Base-by-base conservation (phyloP, 371 early-diverging fungal genomes). In the Fennellomyces sp. region DNA sequence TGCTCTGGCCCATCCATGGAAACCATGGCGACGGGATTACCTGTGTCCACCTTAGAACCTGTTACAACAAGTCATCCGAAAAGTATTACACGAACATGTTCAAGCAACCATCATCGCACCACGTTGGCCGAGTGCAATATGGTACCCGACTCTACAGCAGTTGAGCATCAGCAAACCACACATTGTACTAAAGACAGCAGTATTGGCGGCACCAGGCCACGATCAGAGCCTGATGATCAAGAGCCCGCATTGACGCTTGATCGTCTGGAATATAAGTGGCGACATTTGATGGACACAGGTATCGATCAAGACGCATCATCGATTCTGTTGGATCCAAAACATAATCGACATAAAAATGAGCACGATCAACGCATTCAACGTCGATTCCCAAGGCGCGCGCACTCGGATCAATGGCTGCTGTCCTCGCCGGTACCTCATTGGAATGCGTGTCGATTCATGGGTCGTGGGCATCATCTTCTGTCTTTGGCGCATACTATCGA, bases 81-180 rank as follows among this genome's bases (percentile, higher is more conserved):
- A 52, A 35, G 4, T 56, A 11, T 21, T 10, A 1, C 38, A 28
- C 21, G 41, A 58, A 0, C 59, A 7, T 0, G 31, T 42, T 11
- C 17, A 31, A 10, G 63, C 63, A 10, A 66, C 67, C 10, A 27
- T 67, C 29, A 55, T 67, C 13, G 50, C 55, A 2, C 72, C 72
- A 1, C 17, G 59, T 39, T 71, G 68, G 63, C 64, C 63, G n/a
- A 17, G 47, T 1, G 66, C 70, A 0, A 31, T 55, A 2, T 65
- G 70, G 66, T 70, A 47, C 31, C 70, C 66, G 15, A 21, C 51
- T 4, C 31, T 57, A 0, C 17, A 31, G n/a, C 42, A 48, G 10
- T 3, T 65, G 36, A 31, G 63, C 11, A n/a, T 10, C 7, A 29
- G 23, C 3, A 41, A 42, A 0, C 58, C 61, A 0, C 42, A 52